Evolutionary conservation across 1,284 basidiomycete genomes (phyloP).

Genomic region (Agroathelia rolfsii): DNA sequence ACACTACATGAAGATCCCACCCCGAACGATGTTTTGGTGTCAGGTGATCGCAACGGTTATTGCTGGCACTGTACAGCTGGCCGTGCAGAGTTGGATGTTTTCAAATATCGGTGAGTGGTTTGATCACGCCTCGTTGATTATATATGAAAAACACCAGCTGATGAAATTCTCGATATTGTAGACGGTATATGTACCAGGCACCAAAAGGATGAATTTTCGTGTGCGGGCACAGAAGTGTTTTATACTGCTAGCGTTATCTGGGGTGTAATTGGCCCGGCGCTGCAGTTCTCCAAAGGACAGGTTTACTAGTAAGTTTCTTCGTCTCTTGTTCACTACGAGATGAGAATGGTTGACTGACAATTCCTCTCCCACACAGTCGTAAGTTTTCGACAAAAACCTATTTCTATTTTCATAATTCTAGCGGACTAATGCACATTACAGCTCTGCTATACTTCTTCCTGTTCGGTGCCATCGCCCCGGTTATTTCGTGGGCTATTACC

Average conservation of each 20-base stretch:
- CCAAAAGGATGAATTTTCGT: conserved; percentile 24
- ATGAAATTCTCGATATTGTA: conserved; percentile 9
- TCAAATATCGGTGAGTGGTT: conserved; percentile 17
- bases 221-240: conserved; percentile 27
- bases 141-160: conserved; percentile 19
- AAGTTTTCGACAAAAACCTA: no score
- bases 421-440: no score
- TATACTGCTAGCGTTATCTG: conserved; percentile 31
- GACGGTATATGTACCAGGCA: conserved; percentile 16
- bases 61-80: conserved; percentile 28
- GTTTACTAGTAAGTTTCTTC: conserved; percentile 11
- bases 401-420: no score
- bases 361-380: no score
- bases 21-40: conserved; percentile 32
- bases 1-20: conserved; percentile 44
- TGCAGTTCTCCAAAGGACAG: conserved; percentile 27
- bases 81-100: conserved; percentile 38
- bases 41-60: conserved; percentile 35
- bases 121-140: conserved; percentile 24
- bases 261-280: conserved; percentile 33
- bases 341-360: no score
- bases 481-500: conserved; percentile 30
- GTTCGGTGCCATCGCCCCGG: conserved; percentile 32
- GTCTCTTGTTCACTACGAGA: no score
- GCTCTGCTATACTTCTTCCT: conserved; percentile 38